Conservation (phyloP, 2,329 filamentous ascomycete species). For the Herpotrichia juniperi region DNA sequence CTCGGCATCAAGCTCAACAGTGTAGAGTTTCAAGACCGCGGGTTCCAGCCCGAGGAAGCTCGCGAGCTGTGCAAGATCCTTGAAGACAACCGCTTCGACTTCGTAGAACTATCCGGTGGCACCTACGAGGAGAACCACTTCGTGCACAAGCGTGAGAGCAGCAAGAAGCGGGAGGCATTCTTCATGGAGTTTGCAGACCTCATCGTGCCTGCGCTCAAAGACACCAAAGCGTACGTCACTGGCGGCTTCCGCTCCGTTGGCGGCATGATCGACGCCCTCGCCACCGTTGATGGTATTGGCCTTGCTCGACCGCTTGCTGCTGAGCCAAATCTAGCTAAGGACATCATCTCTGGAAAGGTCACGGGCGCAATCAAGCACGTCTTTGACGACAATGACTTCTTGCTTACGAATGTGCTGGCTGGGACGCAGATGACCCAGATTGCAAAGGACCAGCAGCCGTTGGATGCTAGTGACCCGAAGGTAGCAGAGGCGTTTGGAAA, state of each 20-base stretch:
- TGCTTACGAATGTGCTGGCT: conserved; percentile 52
- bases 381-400: conserved; percentile 61
- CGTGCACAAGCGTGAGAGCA: conserved; percentile 59
- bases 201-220: conserved; percentile 60
- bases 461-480: conserved; percentile 57
- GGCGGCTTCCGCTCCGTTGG: conserved; percentile 62
- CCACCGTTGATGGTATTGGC: conserved; percentile 65
- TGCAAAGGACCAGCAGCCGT: conserved; percentile 59
- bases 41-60: conserved; percentile 59
- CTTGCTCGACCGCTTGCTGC: conserved; percentile 61
- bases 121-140: conserved; percentile 64
- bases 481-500: conserved; percentile 57
- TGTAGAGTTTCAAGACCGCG: conserved; percentile 62
- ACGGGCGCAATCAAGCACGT: conserved; percentile 55
- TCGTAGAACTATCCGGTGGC: conserved; percentile 66
- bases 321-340: conserved; percentile 55
- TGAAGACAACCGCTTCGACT: conserved; percentile 59
- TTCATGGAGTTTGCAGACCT: conserved; percentile 65
- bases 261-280: conserved; percentile 65
- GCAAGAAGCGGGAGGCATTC: conserved; percentile 63
- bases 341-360: conserved; percentile 52
- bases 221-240: conserved; percentile 65
- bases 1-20: conserved; percentile 65
- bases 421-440: conserved; percentile 60
- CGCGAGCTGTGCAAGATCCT: conserved; percentile 55